These are phyloP conservation scores for Penicillium riverlandense DNA, from an alignment of 495 filamentous ascomycete genomes.

Conservation along the genomic window DNA sequence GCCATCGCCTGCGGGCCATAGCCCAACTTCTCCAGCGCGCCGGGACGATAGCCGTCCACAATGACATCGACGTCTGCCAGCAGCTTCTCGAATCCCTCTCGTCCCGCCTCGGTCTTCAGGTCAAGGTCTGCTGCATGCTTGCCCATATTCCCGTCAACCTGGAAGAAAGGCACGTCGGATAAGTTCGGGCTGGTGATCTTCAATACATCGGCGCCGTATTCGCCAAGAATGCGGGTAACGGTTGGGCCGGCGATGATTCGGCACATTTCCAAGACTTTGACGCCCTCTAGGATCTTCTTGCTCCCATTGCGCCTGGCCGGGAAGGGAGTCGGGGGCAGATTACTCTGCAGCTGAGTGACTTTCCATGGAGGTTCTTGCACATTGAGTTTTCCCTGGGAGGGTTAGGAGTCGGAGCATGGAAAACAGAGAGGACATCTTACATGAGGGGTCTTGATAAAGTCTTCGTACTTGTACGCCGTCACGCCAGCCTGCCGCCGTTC, in stretches of 20 bases:
- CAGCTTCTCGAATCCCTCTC: conserved; percentile 50
- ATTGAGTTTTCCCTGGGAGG: conserved; percentile 37
- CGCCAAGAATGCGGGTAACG: conserved; percentile 57
- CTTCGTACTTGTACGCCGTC: conserved; percentile 55
- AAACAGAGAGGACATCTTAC: conserved; percentile 17
- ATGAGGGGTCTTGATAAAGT: conserved; percentile 55
- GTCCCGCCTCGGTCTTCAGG: conserved; percentile 46
- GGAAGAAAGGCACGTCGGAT: conserved; percentile 72
- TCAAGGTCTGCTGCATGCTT: conserved; percentile 55
- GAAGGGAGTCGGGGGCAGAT: conserved; percentile 49
- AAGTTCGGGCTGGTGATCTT: conserved; percentile 64
- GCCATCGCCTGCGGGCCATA: conserved; percentile 49
- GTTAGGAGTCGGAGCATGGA: conserved; percentile 4
- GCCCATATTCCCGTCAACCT: conserved; percentile 71
- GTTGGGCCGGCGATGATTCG: conserved; percentile 55
- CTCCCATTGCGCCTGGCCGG: conserved; percentile 19
- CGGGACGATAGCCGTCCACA: conserved; percentile 64
- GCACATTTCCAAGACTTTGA: conserved; percentile 61
- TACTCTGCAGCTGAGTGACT: conserved; percentile 36
- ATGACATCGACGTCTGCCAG: conserved; percentile 52
- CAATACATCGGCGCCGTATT: conserved; percentile 61
- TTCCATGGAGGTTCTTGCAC: conserved; percentile 47
- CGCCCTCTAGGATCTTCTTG: conserved; percentile 23
- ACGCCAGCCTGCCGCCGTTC: conserved; percentile 59
- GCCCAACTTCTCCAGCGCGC: conserved; percentile 57